These are phyloP conservation scores for Ophiocordyceps camponoti-floridani DNA, from an alignment of 2,329 filamentous ascomycete genomes.

Conservation along the genomic window DNA sequence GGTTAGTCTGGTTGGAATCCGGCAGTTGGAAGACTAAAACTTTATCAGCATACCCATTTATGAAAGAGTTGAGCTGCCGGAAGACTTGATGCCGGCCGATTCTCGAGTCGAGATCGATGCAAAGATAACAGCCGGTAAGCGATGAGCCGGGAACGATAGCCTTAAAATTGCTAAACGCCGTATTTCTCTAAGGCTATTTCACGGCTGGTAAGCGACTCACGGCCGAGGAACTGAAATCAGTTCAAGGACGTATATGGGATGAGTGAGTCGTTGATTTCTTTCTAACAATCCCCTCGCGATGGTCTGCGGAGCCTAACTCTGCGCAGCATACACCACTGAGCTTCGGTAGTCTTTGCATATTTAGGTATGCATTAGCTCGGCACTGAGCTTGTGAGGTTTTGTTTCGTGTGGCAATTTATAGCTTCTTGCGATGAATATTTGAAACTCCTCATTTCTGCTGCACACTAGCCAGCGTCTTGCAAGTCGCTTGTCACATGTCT, in stretches of 20 bases:
- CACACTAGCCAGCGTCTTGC: no score
- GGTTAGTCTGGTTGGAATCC: neutral
- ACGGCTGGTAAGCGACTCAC: constrained; percentile 84
- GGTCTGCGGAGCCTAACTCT: neutral
- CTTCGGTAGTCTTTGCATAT: no score
- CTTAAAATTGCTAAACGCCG: neutral
- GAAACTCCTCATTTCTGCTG: no score
- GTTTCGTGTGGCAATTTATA: no score
- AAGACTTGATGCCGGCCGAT: constrained; percentile 85
- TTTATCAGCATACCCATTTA: constrained; percentile 57
- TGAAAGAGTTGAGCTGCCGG: constrained; percentile 80
- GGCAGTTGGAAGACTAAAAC: neutral
- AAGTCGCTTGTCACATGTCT: no score
- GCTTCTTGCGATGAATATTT: no score
- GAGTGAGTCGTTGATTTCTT: constrained; percentile 28
- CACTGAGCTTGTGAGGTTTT: no score
- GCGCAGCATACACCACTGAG: neutral
- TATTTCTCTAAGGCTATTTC: constrained; percentile 43
- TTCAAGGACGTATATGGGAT: constrained; percentile 85
- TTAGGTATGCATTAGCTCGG: no score
- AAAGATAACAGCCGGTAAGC: constrained; percentile 82
- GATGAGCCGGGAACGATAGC: constrained; percentile 3
- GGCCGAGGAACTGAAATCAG: constrained; percentile 65
- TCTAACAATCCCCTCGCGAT: neutral
- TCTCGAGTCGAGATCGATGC: constrained; percentile 97